Conservation (phyloP, 2,329 filamentous ascomycete species). For the Talaromyces sp. region DNA sequence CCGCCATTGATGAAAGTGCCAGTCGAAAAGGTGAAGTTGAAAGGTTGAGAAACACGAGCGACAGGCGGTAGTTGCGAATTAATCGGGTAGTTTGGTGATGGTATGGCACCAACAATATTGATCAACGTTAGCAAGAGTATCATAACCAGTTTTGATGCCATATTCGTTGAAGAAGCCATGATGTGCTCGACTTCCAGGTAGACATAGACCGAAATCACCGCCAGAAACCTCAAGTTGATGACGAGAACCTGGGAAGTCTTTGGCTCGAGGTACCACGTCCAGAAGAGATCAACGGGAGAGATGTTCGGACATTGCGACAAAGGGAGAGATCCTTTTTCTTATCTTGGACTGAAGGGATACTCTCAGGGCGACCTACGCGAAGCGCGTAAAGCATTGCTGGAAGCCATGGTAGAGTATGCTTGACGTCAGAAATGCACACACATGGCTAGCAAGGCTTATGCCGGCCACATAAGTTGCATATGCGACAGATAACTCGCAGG, state of each 20-base stretch:
- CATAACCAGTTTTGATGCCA: slow-evolving; percentile 26
- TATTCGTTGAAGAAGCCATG: slow-evolving; percentile 14
- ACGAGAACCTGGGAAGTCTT: slow-evolving; percentile 3
- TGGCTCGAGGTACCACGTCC: neutral
- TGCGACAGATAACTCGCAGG: slow-evolving; percentile 11
- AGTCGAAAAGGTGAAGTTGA: slow-evolving; percentile 37
- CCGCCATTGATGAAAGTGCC: slow-evolving; percentile 65
- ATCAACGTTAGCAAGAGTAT: slow-evolving; percentile 25
- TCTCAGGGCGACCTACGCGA: slow-evolving; percentile 23
- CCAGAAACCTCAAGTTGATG: slow-evolving; percentile 7
- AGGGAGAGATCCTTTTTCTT: slow-evolving; percentile 11
- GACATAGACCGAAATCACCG: slow-evolving; percentile 1
- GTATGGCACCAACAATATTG: slow-evolving; percentile 30
- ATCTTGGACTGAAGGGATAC: slow-evolving; percentile 25
- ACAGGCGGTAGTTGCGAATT: slow-evolving; percentile 81
- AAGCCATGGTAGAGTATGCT: slow-evolving; percentile 39
- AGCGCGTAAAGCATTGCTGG: slow-evolving; percentile 27
- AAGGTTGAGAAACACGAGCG: slow-evolving; percentile 59
- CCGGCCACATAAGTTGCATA: slow-evolving; percentile 12
- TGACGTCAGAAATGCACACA: slow-evolving; percentile 34
- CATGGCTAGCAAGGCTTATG: slow-evolving; percentile 23
- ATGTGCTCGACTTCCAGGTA: slow-evolving; percentile 7
- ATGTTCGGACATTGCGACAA: neutral
- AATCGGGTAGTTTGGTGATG: slow-evolving; percentile 60
- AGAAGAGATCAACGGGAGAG: neutral